Evolutionary conservation across 148 eudicot genomes (phyloP).

Genomic region (Rhododendron molle): DNA sequence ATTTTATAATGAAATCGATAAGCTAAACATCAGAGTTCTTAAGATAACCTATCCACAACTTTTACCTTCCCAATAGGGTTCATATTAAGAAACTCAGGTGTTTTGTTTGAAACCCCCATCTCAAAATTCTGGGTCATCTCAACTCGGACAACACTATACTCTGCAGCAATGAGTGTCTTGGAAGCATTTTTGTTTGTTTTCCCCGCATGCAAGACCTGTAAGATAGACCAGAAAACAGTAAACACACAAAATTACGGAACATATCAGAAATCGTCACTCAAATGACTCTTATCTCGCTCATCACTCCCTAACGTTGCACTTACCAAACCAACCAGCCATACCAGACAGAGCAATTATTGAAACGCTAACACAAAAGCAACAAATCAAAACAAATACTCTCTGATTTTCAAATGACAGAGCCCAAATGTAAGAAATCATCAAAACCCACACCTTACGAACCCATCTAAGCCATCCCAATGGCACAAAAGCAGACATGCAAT

Average conservation of each 20-base stretch:
- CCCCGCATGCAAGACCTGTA: constrained; percentile 53
- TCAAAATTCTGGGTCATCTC: constrained; percentile 47
- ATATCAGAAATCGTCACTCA: background rate
- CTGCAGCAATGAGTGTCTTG: constrained; percentile 69
- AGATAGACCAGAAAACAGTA: background rate
- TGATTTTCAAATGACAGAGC: too few species aligned
- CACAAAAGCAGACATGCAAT: too few species aligned
- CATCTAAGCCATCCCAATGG: too few species aligned
- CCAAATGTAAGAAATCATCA: too few species aligned
- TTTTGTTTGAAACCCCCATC: constrained; percentile 70
- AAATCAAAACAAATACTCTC: too few species aligned
- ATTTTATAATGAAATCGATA: background rate
- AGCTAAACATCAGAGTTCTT: background rate
- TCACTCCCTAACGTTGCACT: too few species aligned
- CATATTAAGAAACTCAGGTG: constrained; percentile 65
- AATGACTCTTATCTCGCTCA: too few species aligned
- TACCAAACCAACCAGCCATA: too few species aligned
- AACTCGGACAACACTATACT: constrained; percentile 53
- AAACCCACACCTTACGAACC: too few species aligned
- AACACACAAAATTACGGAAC: background rate
- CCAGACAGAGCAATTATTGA: too few species aligned
- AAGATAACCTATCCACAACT: background rate
- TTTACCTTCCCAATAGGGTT: constrained; percentile 79
- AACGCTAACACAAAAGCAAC: too few species aligned
- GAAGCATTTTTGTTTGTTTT: constrained; percentile 55